Evolutionary conservation across 108 stramenopile species (phyloP), one percentile per base, ranked within the genome.

Genomic region (Cyclotella atomus): DNA sequence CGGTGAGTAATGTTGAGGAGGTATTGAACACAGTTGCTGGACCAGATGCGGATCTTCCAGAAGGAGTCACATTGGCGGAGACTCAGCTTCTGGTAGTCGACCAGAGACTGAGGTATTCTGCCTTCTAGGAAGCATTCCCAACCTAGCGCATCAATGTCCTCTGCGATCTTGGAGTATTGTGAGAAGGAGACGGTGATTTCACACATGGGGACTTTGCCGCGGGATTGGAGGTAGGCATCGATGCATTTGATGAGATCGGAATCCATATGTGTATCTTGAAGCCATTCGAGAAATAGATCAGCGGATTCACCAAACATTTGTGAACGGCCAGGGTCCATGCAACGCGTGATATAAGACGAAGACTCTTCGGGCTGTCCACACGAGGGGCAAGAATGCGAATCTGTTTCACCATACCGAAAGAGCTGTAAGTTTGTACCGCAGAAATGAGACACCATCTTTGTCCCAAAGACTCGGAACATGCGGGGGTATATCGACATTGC

Each of bases 401-500:
- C 24, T 14, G 64, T n/a, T 50, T 29, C 28, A n/a, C 17, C 49
- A 0, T 3, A n/a, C 14, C 29, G 50, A 34, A 49, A 67, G 3
- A 50, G 19, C 23, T 50, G 46, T 15, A 47, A 15, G 28, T 67
- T 67, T 2, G 49, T 52, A 2, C 66, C 66, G 2, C 23, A 2
- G 4, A 67, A 67, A 8, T 67, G 46, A 9, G 66, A 67, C 5
- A 67, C 47, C 0, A 32, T 27, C 17, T 68, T 68, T 17, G 50
- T 53, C 1, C 52, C 7, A 34, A 16, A 68, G 0, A 70, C 55
- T 23, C 68, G 36, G 41, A 57, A 70, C 55, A 70, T 70, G 23
- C 57, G 29, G 2, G 55, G 55, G 28, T 52, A 57, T 1, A 12
- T 2, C 32, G 6, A 43, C 54, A 55, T 70, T 1, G 56, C 68